Base-by-base conservation (phyloP, 129 eudicot species). In the Pseudognaphalium luteoalbum region DNA sequence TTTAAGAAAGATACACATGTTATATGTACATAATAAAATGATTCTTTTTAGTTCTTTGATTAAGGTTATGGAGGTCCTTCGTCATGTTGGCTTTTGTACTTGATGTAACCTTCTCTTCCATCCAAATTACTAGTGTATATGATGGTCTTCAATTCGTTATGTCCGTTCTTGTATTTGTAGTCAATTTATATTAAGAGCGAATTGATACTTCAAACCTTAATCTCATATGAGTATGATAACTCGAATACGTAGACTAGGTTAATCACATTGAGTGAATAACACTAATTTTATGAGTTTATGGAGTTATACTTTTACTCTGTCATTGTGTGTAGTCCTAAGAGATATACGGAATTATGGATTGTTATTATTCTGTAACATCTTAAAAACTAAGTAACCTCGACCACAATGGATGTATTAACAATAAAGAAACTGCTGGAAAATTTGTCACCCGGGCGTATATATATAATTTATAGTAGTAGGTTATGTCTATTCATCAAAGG, bases 1-100 rank as follows among this genome's bases (percentile, higher is more conserved):
- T 78, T 77, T 30, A 54, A 73, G 63, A 66, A 73, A 65, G 83
- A 58, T 70, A 73, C 66, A 63, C 37, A 71, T 25, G 6, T 29
- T 28, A 78, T 60, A 70, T 39, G 54, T 51, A 19, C 54, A 60
- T 14, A 73, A 66, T 25, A 73, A 73, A 73, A 73, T 11, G 62
- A 17, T 56, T 32, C 14, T 42, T 12, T 73, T 66, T 73, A 56
- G 15, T 42, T 80, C 51, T 69, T 57, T 65, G 69, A 73, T 73
- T 35, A 72, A 29, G 71, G 41, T 54, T 22, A 77, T 67, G 68
- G 14, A 37, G 54, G 22, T 66, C 56, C 29, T 35, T 35, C 10
- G 68, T 77, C 17, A 70, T 72, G 42, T 64, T 22, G 71, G 1
- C 22, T 71, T 78, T 67, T 68, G 32, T 44, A 60, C 61, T 60